A percentile compares a stretch with the other conserved stretches of the same genome.
Evolutionary conservation across 768 basidiomycete species (phyloP).

Genomic region (Lactarius psammicola): DNA sequence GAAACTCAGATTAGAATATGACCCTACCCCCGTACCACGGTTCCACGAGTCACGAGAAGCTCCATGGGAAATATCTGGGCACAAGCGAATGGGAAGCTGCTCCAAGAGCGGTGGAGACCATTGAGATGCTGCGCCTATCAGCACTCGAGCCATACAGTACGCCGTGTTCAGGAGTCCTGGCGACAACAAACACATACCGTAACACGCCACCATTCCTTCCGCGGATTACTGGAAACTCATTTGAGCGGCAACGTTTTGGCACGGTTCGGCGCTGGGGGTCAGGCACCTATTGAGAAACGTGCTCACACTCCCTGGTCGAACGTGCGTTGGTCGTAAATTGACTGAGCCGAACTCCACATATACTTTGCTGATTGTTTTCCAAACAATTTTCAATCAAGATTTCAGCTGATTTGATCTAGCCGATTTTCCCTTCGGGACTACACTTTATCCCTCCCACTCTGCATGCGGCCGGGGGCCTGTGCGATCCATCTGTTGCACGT

Average conservation of each 20-base stretch:
- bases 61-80: neutral
- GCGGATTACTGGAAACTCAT: neutral
- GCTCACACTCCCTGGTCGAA: neutral
- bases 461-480: no score
- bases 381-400: neutral
- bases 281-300: neutral
- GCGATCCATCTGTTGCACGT: neutral
- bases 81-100: neutral
- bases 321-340: neutral
- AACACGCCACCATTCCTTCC: neutral
- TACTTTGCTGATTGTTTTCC: neutral
- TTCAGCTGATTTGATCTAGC: neutral
- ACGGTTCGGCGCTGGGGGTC: neutral
- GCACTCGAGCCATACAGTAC: neutral
- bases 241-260: neutral
- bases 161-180: neutral
- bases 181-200: neutral
- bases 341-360: neutral
- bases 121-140: neutral
- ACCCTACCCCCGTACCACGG: neutral
- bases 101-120: neutral
- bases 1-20: neutral
- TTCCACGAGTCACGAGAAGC: neutral
- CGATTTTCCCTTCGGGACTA: neutral
- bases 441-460: no score